phyloP scores from a whole-genome alignment of 2,329 filamentous ascomycete genomes.

The Sclerotinia minor region DNA sequence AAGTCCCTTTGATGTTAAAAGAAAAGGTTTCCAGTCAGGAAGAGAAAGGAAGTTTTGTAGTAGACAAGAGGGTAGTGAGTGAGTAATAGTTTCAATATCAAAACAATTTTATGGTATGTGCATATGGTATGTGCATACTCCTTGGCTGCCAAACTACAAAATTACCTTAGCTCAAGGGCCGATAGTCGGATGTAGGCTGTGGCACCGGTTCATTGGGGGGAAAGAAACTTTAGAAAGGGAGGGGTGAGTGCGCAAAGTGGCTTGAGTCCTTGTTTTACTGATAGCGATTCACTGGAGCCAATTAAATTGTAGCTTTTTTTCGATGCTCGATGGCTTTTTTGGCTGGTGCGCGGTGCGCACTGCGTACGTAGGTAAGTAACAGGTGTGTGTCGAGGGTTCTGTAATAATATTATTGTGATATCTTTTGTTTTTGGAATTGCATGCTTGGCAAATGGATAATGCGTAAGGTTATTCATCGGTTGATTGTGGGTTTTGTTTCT shows the following conservation, averaged over 20 bases:
- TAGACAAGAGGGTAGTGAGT: neutral
- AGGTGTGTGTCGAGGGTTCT: slow-evolving; percentile 1
- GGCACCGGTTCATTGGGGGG: neutral
- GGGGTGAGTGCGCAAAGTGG: neutral
- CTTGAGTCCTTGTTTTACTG: slow-evolving; percentile 12
- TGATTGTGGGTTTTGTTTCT: neutral
- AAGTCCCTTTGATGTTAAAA: neutral
- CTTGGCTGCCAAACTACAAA: slow-evolving; percentile 15
- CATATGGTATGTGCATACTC: slow-evolving; percentile 12
- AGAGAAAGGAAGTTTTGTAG: neutral
- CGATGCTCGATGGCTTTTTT: neutral
- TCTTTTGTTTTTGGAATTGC: neutral
- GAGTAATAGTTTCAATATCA: slow-evolving; percentile 18
- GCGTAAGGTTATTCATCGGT: neutral
- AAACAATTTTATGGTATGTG: slow-evolving; percentile 11
- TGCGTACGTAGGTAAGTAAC: too few species aligned
- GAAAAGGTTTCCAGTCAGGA: neutral
- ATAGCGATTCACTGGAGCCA: slow-evolving; percentile 1
- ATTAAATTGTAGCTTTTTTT: neutral
- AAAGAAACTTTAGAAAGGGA: too few species aligned
- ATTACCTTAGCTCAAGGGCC: slow-evolving; percentile 17
- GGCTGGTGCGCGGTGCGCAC: neutral
- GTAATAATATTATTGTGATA: neutral
- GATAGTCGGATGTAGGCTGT: slow-evolving; percentile 12
- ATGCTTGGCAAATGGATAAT: neutral